phyloP scores from a whole-genome alignment of 2,329 filamentous ascomycete species.

The Pseudocercospora cruenta region DNA sequence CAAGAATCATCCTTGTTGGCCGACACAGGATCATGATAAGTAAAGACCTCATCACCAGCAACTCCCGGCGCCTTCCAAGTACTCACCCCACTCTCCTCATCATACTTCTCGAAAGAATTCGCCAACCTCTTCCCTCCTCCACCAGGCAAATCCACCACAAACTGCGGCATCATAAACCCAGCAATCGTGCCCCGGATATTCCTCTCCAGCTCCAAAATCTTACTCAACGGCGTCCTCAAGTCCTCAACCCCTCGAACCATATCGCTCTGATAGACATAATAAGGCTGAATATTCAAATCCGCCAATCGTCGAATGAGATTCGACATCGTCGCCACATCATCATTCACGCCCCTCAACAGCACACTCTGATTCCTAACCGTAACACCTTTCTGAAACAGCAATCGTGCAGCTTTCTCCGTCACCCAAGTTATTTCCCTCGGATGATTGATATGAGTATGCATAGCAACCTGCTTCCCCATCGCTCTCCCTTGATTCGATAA shows the following conservation, averaged over 20 bases:
- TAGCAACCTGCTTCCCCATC: conserved; percentile 62
- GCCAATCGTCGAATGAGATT: conserved; percentile 58
- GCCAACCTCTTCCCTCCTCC: conserved; percentile 67
- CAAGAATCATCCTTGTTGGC: background rate
- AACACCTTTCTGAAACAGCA: conserved; percentile 56
- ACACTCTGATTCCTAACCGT: conserved; percentile 65
- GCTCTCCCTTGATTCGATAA: conserved; percentile 56
- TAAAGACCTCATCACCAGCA: conserved; percentile 52
- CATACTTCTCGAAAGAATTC: conserved; percentile 57
- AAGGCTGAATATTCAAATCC: conserved; percentile 62
- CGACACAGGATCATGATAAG: conserved; percentile 60
- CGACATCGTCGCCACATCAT: conserved; percentile 57
- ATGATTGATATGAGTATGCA: conserved; percentile 70
- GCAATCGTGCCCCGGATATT: conserved; percentile 63
- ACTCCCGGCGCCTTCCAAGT: conserved; percentile 61
- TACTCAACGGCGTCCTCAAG: conserved; percentile 63
- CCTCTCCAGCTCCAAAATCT: conserved; percentile 62
- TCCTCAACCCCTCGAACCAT: conserved; percentile 66
- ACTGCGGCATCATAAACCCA: conserved; percentile 65
- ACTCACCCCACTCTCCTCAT: conserved; percentile 57
- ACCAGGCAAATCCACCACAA: conserved; percentile 66
- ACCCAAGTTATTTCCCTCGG: conserved; percentile 66
- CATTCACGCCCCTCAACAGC: conserved; percentile 63
- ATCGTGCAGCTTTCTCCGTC: conserved; percentile 55
- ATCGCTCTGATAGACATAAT: conserved; percentile 69